Percentiles rank a stretch among this genome's conserved stretches.
These are phyloP conservation scores for Arachnomyces sp. DNA, from an alignment of 2,329 filamentous ascomycete species.

Conservation along the genomic window DNA sequence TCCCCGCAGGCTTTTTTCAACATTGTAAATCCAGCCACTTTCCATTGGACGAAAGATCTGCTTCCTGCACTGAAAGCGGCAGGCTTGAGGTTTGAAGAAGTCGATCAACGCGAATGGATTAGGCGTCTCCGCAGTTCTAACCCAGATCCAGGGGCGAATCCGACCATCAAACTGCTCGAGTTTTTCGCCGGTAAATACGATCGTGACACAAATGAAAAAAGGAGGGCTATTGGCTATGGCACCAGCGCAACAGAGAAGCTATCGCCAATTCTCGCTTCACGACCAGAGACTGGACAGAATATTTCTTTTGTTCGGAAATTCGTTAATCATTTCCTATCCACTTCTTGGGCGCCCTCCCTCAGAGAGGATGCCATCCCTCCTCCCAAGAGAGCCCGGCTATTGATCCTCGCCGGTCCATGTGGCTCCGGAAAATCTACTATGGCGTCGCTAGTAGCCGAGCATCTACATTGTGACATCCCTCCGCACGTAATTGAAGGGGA, in stretches of 20 bases:
- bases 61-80: conserved; percentile 44
- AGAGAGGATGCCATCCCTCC: background rate
- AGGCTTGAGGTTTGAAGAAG: conserved; percentile 28
- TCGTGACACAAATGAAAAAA: conserved; percentile 23
- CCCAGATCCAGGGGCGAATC: conserved; percentile 42
- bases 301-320: no score
- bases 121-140: conserved; percentile 36
- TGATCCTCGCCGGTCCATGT: background rate
- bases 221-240: no score
- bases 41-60: conserved; percentile 47
- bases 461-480: no score
- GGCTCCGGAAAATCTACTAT: conserved; percentile 1
- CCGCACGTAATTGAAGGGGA: background rate
- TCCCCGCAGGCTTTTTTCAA: conserved; percentile 36
- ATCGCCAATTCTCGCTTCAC: no score
- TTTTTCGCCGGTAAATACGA: conserved; percentile 49
- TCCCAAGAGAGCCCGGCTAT: background rate
- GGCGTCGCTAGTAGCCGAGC: background rate
- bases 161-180: conserved; percentile 45
- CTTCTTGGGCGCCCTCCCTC: no score
- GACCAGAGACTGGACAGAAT: no score
- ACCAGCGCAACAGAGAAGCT: no score
- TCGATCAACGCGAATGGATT: conserved; percentile 22
- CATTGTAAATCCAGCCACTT: conserved; percentile 42
- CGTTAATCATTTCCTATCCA: no score